Base-by-base conservation (phyloP, 1,139 yeast species). In the Blastobotrys arbuscula region DNA sequence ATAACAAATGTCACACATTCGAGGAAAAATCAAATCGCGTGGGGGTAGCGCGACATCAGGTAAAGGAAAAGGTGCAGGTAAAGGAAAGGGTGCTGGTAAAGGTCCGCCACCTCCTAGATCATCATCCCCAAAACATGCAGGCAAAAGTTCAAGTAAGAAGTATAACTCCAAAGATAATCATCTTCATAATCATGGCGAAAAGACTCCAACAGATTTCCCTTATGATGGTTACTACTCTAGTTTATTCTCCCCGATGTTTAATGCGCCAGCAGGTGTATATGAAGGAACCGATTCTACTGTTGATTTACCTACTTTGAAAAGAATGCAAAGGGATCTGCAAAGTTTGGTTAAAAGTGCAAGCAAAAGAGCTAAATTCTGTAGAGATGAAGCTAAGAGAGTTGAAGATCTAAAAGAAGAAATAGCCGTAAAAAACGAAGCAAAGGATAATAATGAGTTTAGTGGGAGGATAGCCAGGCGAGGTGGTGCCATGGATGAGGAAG, bases 331-430 rank as follows among this genome's bases (percentile, higher is more conserved):
- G n/a, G 43, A 45, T 40, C 35, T 45, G 12, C 38, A 40, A 4
- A 40, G 43, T 28, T 28, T 45, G 20, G 48, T 37, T 16, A 45
- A 45, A 16, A 39, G 48, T 20, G 34, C 48, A 2, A 26, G 15
- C 12, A 24, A 24, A 34, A 23, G 48, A 26, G 36, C 45, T 2
- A 35, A n/a, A 16, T 26, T 10, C 7, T 35, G 39, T 13, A 50
- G 50, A n/a, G 56, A 52, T 16, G 48, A 35, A 41, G 44, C 36
- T 24, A 60, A 56, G n/a, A 53, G 50, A 5, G 53, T 52, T 18
- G 58, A 37, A 9, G 34, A 49, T 21, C 54, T 42, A n/a, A 49
- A 48, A 31, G 51, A 37, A 35, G 44, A 47, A 26, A 42, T 50
- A 37, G 54, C 49, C 20, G 48, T 49, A 12, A 51, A 51, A 49